phyloP scores from a whole-genome alignment of 768 basidiomycete species.

The Russula emetica region DNA sequence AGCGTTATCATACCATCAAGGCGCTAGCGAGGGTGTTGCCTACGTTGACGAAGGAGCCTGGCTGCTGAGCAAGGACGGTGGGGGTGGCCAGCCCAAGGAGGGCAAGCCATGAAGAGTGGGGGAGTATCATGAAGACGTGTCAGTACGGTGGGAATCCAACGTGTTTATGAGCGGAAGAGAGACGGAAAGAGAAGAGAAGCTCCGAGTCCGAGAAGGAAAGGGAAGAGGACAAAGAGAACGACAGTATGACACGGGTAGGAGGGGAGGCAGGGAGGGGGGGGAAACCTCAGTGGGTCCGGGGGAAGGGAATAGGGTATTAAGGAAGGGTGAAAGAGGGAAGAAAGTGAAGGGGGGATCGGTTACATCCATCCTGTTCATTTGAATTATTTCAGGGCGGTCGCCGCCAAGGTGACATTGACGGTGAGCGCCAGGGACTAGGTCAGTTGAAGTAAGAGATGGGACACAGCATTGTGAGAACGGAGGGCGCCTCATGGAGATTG shows the following conservation, averaged over 20 bases:
- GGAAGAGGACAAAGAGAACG: not conserved
- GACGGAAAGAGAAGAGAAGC: not conserved
- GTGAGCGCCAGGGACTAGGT: too few species aligned
- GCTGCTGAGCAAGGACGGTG: not conserved
- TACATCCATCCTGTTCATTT: not conserved
- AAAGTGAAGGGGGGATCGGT: not conserved
- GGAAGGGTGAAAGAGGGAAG: not conserved
- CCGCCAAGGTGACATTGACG: slow-evolving; percentile 1
- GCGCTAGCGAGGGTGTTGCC: slow-evolving; percentile 4
- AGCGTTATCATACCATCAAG: slow-evolving; percentile 1
- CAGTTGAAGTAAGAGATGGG: too few species aligned
- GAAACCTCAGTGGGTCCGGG: not conserved
- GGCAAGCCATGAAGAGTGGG: not conserved
- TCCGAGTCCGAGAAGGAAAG: not conserved
- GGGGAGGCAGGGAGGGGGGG: not conserved
- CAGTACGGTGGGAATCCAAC: not conserved
- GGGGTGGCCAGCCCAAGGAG: not conserved
- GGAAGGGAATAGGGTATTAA: not conserved
- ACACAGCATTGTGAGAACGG: too few species aligned
- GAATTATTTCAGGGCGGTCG: not conserved
- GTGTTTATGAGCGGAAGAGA: not conserved
- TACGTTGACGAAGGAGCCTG: not conserved
- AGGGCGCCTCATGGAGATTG: too few species aligned
- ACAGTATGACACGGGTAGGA: not conserved
- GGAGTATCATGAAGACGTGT: not conserved